Conservation (phyloP, 2,329 filamentous ascomycete genomes). For the Rhytidhysteron rufulum region DNA sequence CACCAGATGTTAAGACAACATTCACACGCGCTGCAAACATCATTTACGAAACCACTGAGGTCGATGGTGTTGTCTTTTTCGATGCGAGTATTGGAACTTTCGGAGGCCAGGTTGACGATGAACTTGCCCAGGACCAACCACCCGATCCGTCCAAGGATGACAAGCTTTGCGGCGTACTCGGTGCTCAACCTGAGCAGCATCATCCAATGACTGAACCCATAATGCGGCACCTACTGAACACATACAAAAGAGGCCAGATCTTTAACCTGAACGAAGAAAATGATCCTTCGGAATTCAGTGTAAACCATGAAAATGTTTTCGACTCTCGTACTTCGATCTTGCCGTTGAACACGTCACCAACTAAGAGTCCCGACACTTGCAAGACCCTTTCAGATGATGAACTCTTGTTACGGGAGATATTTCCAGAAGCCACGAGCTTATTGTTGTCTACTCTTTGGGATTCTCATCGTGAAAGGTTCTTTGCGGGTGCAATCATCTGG, state of each 20-base stretch:
- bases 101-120: constrained; percentile 34
- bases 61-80: constrained; percentile 35
- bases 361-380: constrained; percentile 24
- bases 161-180: constrained; percentile 30
- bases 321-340: background rate
- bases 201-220: constrained; percentile 28
- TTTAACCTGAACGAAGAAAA: constrained; percentile 30
- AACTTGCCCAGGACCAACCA: constrained; percentile 22
- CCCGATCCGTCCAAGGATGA: constrained; percentile 23
- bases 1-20: constrained; percentile 29
- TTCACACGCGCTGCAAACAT: constrained; percentile 36
- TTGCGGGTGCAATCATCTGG: constrained; percentile 36
- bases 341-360: constrained; percentile 9
- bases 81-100: constrained; percentile 37
- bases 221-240: constrained; percentile 28
- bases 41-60: constrained; percentile 35
- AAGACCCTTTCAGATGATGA: constrained; percentile 30
- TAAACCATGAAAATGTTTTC: background rate
- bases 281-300: constrained; percentile 12
- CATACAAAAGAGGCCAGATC: constrained; percentile 34
- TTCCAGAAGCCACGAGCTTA: constrained; percentile 35
- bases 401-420: constrained; percentile 25
- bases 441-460: constrained; percentile 40
- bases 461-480: constrained; percentile 35
- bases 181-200: constrained; percentile 19